Conservation (phyloP, 192 early-diverging fungal species). For the Tieghemiomyces parasiticus region DNA sequence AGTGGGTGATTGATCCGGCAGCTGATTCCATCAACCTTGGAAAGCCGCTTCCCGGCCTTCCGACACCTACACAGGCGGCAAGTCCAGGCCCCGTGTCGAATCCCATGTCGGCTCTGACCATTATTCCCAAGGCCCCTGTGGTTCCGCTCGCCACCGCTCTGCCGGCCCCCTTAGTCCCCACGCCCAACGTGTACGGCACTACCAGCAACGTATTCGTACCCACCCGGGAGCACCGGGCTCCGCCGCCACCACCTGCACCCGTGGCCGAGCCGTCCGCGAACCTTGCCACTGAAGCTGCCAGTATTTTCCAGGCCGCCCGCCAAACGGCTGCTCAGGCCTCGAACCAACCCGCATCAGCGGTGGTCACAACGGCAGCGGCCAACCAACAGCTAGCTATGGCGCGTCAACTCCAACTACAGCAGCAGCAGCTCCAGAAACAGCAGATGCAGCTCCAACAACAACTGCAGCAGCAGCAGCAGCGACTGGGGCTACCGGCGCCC, state of each 20-base stretch:
- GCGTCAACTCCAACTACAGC: background rate
- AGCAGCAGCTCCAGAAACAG: background rate
- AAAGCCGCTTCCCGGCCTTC: background rate
- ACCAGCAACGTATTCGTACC: background rate
- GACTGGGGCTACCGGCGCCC: no score
- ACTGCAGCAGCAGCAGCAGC: no score
- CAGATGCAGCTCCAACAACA: no score
- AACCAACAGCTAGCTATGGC: background rate
- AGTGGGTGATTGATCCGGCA: background rate
- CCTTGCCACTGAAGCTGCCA: background rate
- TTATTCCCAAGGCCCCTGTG: background rate
- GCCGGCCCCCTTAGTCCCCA: constrained; percentile 2
- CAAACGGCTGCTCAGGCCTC: background rate
- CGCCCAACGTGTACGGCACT: background rate
- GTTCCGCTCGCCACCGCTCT: constrained; percentile 5
- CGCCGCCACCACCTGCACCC: constrained; percentile 1
- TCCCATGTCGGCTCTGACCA: background rate
- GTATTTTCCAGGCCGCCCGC: background rate
- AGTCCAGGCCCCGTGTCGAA: background rate
- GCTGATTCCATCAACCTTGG: background rate
- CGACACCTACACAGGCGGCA: background rate
- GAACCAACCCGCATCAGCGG: background rate
- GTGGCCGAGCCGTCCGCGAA: background rate
- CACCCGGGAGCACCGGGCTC: constrained; percentile 1
- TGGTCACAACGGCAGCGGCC: background rate